Conservation (phyloP, 331 rosid genomes). For the Quercus phellos region DNA sequence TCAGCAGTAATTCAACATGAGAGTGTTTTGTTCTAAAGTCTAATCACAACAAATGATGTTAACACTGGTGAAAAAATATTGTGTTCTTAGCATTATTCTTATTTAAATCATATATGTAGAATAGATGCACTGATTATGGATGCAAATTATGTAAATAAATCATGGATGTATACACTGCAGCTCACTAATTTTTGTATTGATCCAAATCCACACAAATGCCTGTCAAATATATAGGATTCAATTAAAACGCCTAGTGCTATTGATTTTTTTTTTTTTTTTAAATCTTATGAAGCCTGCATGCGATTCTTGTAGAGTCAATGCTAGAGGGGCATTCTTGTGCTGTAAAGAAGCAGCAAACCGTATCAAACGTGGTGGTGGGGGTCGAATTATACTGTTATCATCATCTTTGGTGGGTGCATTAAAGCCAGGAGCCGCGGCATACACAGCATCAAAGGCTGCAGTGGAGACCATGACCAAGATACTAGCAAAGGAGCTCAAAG, state of each 20-base stretch:
- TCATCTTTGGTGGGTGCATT: conserved; percentile 16
- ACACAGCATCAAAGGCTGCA: conserved; percentile 30
- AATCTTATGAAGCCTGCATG: background rate
- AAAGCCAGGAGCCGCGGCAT: conserved; percentile 7
- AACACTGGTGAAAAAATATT: no score
- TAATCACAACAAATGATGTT: no score
- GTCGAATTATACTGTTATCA: conserved; percentile 24
- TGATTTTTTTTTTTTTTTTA: background rate
- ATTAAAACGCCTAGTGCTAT: background rate
- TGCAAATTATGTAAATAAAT: no score
- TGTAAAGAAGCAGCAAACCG: conserved; percentile 35
- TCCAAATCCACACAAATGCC: no score
- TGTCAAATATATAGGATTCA: no score
- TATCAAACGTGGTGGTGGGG: conserved; percentile 33
- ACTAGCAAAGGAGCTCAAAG: conserved; percentile 32
- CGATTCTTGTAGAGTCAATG: conserved; percentile 16
- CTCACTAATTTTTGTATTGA: no score
- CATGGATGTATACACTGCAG: no score
- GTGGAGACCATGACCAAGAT: conserved; percentile 27
- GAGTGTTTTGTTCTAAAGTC: no score
- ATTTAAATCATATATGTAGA: no score
- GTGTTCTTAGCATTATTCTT: no score
- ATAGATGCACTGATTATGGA: no score
- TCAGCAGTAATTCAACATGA: no score
- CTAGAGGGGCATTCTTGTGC: conserved; percentile 33